Percentiles rank a stretch among this genome's conserved stretches.
Evolutionary conservation across 176 grass and related monocot species (phyloP).

Genomic region (Leersia perrieri): DNA sequence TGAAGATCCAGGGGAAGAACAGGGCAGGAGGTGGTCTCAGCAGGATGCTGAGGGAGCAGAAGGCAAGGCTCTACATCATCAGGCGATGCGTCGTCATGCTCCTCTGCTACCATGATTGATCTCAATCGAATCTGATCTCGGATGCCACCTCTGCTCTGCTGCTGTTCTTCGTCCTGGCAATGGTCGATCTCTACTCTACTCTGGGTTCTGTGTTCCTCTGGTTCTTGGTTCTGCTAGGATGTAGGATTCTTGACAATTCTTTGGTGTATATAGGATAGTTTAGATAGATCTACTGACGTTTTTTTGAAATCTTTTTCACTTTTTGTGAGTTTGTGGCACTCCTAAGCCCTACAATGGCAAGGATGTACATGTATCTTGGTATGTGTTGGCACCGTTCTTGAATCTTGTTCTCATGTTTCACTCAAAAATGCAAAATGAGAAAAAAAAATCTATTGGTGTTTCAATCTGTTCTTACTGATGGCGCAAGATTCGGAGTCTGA

Average conservation of each 20-base stretch:
- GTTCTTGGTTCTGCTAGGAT: conserved; percentile 24
- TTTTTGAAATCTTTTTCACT: background rate
- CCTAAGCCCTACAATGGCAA: conserved; percentile 43
- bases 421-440: background rate
- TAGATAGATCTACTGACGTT: conserved; percentile 21
- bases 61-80: conserved; percentile 59
- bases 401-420: background rate
- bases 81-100: conserved; percentile 60
- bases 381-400: background rate
- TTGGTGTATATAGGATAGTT: conserved; percentile 38
- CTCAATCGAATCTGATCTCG: background rate
- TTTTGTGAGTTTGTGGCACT: background rate
- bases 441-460: background rate
- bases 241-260: conserved; percentile 32
- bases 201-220: background rate
- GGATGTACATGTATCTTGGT: conserved; percentile 26
- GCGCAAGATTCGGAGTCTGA: background rate
- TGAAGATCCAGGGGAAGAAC: conserved; percentile 30
- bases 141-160: background rate
- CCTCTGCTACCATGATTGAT: conserved; percentile 62
- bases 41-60: conserved; percentile 61
- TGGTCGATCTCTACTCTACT: background rate
- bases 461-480: background rate
- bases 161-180: background rate
- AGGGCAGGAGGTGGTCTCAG: conserved; percentile 35